phyloP scores from a whole-genome alignment of 352 stramenopile species.

The Phytopythium sindhum region DNA sequence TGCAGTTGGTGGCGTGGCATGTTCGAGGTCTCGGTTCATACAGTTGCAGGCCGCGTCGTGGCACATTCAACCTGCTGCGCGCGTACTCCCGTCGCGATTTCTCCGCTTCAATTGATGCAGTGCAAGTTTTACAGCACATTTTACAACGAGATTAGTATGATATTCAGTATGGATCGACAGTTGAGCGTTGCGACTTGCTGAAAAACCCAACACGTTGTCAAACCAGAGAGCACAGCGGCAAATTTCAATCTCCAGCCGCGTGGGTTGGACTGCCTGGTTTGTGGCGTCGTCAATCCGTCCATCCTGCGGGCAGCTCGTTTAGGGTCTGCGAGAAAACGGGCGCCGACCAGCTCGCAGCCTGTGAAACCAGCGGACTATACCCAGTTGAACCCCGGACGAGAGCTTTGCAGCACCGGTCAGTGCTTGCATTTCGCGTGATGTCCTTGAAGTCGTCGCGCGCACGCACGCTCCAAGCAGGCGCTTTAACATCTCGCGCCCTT shows the following conservation, averaged over 20 bases:
- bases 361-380: not conserved
- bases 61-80: not conserved
- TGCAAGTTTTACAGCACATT: too few species aligned
- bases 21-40: not conserved
- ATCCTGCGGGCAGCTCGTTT: not conserved
- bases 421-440: slow-evolving; percentile 3
- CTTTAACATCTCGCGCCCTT: not conserved
- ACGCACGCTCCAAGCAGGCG: not conserved
- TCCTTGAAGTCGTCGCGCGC: not conserved
- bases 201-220: not conserved
- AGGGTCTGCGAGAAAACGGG: not conserved
- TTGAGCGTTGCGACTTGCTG: too few species aligned
- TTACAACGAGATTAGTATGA: too few species aligned
- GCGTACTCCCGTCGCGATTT: not conserved
- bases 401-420: not conserved
- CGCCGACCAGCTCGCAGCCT: not conserved
- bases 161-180: too few species aligned
- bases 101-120: not conserved
- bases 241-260: not conserved
- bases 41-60: not conserved
- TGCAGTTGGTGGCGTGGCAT: not conserved
- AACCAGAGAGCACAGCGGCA: too few species aligned
- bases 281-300: not conserved
- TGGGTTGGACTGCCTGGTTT: not conserved
- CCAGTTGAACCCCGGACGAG: slow-evolving; percentile 2